phyloP scores from a whole-genome alignment of 768 basidiomycete genomes.

The Sarcomyxa edulis region DNA sequence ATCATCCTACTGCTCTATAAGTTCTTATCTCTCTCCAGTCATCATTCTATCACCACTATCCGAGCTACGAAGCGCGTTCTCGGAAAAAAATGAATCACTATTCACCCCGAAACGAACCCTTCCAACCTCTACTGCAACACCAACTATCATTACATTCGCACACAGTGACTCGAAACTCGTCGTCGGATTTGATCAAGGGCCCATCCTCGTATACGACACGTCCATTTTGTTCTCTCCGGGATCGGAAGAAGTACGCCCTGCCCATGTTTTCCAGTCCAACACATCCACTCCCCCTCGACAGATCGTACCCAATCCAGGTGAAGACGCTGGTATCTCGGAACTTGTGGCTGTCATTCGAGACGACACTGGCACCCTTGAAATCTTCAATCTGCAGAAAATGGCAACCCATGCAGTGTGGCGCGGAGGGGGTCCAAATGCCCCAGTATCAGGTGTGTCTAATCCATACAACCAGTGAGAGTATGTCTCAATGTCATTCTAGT shows the following conservation, averaged over 20 bases:
- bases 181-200: slow-evolving; percentile 54
- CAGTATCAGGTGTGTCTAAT: slow-evolving; percentile 2
- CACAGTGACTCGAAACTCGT: slow-evolving; percentile 55
- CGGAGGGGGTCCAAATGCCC: slow-evolving; percentile 24
- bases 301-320: slow-evolving; percentile 61
- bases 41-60: slow-evolving; percentile 56
- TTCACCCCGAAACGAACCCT: slow-evolving; percentile 53
- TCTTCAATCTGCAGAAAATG: slow-evolving; percentile 49
- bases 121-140: slow-evolving; percentile 35
- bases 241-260: slow-evolving; percentile 35
- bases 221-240: slow-evolving; percentile 43
- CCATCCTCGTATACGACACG: slow-evolving; percentile 56
- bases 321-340: slow-evolving; percentile 8
- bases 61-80: slow-evolving; percentile 53
- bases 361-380: slow-evolving; percentile 33
- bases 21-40: slow-evolving; percentile 28
- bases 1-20: slow-evolving; percentile 1
- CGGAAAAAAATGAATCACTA: slow-evolving; percentile 26
- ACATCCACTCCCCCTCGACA: slow-evolving; percentile 43
- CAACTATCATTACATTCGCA: slow-evolving; percentile 52
- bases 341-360: slow-evolving; percentile 49
- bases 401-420: slow-evolving; percentile 54
- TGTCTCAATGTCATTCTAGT: slow-evolving; percentile 34
- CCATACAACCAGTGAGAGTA: not conserved
- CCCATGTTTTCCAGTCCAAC: slow-evolving; percentile 39